These are phyloP conservation scores for Trypanosoma rangeli DNA, from an alignment of 208 protist species.

Conservation along the genomic window DNA sequence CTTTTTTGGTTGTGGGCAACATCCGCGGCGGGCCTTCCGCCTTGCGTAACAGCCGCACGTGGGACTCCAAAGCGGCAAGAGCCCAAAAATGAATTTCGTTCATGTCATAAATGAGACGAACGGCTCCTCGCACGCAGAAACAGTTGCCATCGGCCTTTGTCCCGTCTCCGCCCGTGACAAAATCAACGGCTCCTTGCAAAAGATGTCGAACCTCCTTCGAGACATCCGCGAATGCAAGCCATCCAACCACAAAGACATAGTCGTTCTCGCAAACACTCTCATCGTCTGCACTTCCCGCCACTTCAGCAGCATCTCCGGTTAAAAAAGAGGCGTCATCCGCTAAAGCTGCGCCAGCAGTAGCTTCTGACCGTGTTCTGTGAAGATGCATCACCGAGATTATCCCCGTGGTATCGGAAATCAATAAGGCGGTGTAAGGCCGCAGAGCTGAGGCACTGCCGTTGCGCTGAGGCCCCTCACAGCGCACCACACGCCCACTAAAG, in stretches of 20 bases:
- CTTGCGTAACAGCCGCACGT: constrained; percentile 34
- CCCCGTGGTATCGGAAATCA: constrained; percentile 36
- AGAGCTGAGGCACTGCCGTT: constrained; percentile 20
- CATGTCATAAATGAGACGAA: constrained; percentile 37
- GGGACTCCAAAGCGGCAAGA: constrained; percentile 49
- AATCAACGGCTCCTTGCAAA: constrained; percentile 19
- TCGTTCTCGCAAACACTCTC: constrained; percentile 37
- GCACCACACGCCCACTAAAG: constrained; percentile 52
- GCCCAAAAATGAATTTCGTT: constrained; percentile 68
- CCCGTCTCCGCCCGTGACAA: constrained; percentile 7
- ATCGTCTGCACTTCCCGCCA: constrained; percentile 3
- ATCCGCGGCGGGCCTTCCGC: background rate
- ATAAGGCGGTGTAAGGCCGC: constrained; percentile 30
- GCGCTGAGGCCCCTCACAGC: constrained; percentile 20
- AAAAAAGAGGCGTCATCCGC: background rate
- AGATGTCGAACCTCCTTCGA: constrained; percentile 21
- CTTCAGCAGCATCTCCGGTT: background rate
- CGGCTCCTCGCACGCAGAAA: constrained; percentile 40
- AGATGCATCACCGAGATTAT: constrained; percentile 35
- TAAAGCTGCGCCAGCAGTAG: background rate
- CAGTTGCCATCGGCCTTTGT: constrained; percentile 1
- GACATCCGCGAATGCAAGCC: constrained; percentile 48
- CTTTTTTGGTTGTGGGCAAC: background rate
- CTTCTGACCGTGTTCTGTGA: background rate
- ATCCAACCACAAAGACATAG: constrained; percentile 54